Evolutionary conservation across 1,284 basidiomycete genomes (phyloP).

Genomic region (Sporisorium sorghi): DNA sequence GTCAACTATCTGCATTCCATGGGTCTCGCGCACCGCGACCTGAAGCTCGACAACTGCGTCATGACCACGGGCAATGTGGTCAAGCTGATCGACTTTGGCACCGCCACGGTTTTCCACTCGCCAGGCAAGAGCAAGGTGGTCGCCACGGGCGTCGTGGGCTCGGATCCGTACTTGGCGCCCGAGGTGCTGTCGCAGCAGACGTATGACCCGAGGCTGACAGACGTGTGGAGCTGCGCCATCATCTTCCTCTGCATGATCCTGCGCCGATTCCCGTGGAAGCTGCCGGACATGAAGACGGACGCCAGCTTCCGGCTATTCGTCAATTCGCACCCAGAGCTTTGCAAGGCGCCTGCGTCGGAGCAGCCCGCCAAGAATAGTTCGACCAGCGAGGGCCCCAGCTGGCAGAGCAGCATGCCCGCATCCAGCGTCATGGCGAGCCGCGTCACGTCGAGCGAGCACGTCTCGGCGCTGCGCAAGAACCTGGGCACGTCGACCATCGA

Average conservation of each 20-base stretch:
- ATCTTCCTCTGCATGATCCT: slow-evolving; percentile 99
- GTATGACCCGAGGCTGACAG: slow-evolving; percentile 96
- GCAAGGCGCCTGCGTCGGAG: slow-evolving; percentile 62
- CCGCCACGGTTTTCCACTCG: slow-evolving; percentile 98
- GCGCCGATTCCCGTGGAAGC: slow-evolving; percentile 97
- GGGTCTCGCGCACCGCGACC: slow-evolving; percentile 96
- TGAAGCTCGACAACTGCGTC: slow-evolving; percentile 99
- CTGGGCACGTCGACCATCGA: slow-evolving; percentile 38
- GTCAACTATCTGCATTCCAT: slow-evolving; percentile 98
- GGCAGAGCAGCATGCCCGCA: slow-evolving; percentile 33
- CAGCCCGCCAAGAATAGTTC: slow-evolving; percentile 12
- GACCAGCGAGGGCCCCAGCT: slow-evolving; percentile 28
- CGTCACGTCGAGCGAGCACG: slow-evolving; percentile 44
- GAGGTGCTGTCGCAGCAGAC: slow-evolving; percentile 84
- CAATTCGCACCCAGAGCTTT: slow-evolving; percentile 88
- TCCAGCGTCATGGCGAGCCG: slow-evolving; percentile 43
- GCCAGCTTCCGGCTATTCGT: slow-evolving; percentile 91
- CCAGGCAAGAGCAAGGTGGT: slow-evolving; percentile 75
- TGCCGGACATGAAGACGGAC: slow-evolving; percentile 93
- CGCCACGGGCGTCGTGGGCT: slow-evolving; percentile 93
- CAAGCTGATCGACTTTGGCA: slow-evolving; percentile 99
- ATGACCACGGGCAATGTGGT: slow-evolving; percentile 94
- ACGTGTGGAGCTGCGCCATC: slow-evolving; percentile 98
- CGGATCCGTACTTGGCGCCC: slow-evolving; percentile 97
- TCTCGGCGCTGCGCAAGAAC: slow-evolving; percentile 39